A percentile compares a stretch with the other conserved stretches of the same genome.
phyloP scores from a whole-genome alignment of 805 yeast genomes.

The Zygosaccharomyces bisporus region DNA sequence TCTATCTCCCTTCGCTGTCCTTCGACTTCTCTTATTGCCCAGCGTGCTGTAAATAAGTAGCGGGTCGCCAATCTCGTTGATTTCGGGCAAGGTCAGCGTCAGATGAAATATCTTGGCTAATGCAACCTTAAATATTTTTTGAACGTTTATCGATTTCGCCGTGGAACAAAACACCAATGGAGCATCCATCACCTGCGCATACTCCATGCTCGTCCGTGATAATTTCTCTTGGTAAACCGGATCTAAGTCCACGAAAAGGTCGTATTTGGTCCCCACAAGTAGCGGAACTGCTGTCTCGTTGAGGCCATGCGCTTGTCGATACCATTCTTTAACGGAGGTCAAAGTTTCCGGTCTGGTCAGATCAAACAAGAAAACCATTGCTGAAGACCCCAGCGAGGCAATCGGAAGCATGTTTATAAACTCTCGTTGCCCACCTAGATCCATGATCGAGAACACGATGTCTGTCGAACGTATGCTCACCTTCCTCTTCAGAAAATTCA shows the following conservation, averaged over 20 bases:
- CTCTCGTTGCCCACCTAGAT: slow-evolving; percentile 92
- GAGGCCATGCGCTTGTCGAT: slow-evolving; percentile 82
- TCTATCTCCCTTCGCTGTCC: not conserved
- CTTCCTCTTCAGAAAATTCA: slow-evolving; percentile 88
- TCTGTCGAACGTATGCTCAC: slow-evolving; percentile 81
- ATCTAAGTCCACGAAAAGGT: slow-evolving; percentile 73
- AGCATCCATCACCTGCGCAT: slow-evolving; percentile 87
- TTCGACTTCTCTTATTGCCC: slow-evolving; percentile 20
- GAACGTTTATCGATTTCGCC: slow-evolving; percentile 86
- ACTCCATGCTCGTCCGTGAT: slow-evolving; percentile 75
- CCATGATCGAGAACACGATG: slow-evolving; percentile 91
- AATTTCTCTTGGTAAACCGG: slow-evolving; percentile 79
- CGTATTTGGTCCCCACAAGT: slow-evolving; percentile 91
- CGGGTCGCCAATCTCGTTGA: slow-evolving; percentile 87
- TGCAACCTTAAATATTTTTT: slow-evolving; percentile 87
- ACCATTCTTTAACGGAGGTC: slow-evolving; percentile 92
- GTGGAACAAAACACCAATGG: slow-evolving; percentile 85
- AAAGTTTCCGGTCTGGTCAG: slow-evolving; percentile 80
- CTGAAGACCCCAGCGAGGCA: slow-evolving; percentile 89
- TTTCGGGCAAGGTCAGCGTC: slow-evolving; percentile 77
- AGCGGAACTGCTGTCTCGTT: slow-evolving; percentile 89
- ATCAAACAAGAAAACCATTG: slow-evolving; percentile 86
- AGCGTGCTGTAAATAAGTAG: slow-evolving; percentile 57
- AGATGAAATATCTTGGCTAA: slow-evolving; percentile 88
- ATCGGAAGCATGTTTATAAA: slow-evolving; percentile 93